Evolutionary conservation across 148 eudicot genomes (phyloP).

Genomic region (Chenopodium formosanum): DNA sequence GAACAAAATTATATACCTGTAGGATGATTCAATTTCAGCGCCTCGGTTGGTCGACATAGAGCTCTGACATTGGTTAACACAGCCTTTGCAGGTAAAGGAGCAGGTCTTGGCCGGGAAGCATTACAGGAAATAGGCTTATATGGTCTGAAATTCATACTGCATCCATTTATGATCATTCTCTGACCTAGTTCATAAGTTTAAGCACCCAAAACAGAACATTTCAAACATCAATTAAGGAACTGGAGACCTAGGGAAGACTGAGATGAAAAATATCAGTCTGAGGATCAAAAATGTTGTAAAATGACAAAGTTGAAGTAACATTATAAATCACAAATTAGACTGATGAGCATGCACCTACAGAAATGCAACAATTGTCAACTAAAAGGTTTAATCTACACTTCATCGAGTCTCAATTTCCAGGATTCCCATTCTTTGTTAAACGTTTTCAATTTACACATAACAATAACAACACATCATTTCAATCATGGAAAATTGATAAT

Average conservation of each 20-base stretch:
- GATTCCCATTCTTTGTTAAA: background rate
- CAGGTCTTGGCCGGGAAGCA: constrained; percentile 17
- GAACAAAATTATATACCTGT: constrained; percentile 18
- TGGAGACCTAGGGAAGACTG: background rate
- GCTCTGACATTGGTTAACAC: constrained; percentile 20
- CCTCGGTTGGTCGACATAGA: constrained; percentile 17
- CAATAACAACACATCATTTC: background rate
- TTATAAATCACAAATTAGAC: background rate
- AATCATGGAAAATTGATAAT: background rate
- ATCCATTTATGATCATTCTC: constrained; percentile 32
- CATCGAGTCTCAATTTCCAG: background rate
- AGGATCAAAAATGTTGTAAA: background rate
- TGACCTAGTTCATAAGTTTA: constrained; percentile 19
- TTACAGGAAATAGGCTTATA: constrained; percentile 24
- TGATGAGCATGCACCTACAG: background rate
- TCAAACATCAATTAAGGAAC: background rate
- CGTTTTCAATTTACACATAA: background rate
- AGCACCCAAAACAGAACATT: constrained; percentile 2
- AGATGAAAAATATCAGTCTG: background rate
- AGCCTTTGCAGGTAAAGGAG: constrained; percentile 15
- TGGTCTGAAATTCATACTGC: constrained; percentile 27
- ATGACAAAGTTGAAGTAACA: background rate
- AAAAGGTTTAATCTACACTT: background rate
- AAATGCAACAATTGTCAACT: background rate
- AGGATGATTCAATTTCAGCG: constrained; percentile 16